Percentiles rank a stretch among this genome's conserved stretches.
These are phyloP conservation scores for Sambucus nigra DNA, from an alignment of 129 eudicot genomes.

Conservation along the genomic window DNA sequence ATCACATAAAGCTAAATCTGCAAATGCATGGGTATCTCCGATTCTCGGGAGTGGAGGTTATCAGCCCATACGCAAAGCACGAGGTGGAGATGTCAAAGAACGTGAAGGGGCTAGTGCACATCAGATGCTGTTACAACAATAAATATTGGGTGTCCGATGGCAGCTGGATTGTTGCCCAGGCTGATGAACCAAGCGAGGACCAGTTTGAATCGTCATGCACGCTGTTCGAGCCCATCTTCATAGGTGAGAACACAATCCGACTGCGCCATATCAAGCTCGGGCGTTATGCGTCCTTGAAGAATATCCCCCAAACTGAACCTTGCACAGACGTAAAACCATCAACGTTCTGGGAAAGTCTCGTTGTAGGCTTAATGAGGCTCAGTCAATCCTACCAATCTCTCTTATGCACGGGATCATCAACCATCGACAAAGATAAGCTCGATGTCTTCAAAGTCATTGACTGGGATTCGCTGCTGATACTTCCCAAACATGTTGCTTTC, in stretches of 20 bases:
- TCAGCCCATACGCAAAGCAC: neutral
- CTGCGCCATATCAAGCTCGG: neutral
- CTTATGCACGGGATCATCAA: neutral
- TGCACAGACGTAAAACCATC: too few relatives aligned
- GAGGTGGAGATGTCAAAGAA: neutral
- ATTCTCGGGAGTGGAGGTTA: neutral
- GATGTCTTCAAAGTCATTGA: neutral
- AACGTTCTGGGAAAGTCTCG: neutral
- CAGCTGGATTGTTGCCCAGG: neutral
- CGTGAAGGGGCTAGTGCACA: neutral
- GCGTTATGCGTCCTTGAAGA: too few relatives aligned
- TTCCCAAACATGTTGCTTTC: conserved; percentile 5
- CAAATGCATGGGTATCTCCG: neutral
- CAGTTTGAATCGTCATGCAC: neutral
- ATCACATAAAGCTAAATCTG: neutral
- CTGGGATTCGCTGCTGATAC: neutral
- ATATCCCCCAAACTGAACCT: too few relatives aligned
- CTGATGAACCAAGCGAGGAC: neutral
- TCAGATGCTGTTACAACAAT: neutral
- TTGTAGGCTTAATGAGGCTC: neutral
- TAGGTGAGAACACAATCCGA: neutral
- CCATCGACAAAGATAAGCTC: neutral
- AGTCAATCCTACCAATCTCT: neutral
- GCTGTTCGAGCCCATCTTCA: neutral
- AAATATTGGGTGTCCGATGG: neutral